Conservation (phyloP, 2,329 filamentous ascomycete genomes). For the Fusarium sp. region DNA sequence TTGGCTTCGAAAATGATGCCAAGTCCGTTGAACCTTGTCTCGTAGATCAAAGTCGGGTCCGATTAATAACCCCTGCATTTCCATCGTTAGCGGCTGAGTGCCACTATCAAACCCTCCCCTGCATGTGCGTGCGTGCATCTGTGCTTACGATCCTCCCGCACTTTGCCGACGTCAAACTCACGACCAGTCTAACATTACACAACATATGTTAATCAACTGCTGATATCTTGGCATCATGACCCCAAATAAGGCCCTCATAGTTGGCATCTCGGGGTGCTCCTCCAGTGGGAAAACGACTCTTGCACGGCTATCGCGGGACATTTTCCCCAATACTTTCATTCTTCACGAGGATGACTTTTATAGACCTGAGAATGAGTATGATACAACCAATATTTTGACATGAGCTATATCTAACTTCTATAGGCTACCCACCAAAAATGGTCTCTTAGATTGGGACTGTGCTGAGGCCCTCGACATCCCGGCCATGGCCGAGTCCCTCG, state of each 20-base stretch:
- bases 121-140: background rate
- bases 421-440: conserved; percentile 63
- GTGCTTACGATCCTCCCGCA: background rate
- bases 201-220: background rate
- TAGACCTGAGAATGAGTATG: conserved; percentile 76
- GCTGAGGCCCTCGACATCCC: conserved; percentile 78
- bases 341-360: conserved; percentile 98
- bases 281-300: conserved; percentile 96
- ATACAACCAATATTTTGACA: background rate
- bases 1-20: background rate
- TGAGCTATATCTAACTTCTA: background rate
- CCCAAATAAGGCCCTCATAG: conserved; percentile 65
- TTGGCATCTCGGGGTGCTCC: conserved; percentile 89
- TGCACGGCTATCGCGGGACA: conserved; percentile 81
- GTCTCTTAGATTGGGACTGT: conserved; percentile 91
- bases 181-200: background rate
- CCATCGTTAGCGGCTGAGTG: background rate
- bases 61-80: conserved; percentile 1
- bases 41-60: background rate
- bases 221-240: conserved; percentile 41
- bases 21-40: background rate
- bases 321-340: conserved; percentile 82
- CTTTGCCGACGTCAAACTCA: conserved; percentile 4
- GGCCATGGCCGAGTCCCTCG: conserved; percentile 72
- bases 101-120: conserved; percentile 21